Evolutionary conservation across 495 filamentous ascomycete species (phyloP), one percentile per base, ranked within the genome.

Genomic region (Neurospora sp.): DNA sequence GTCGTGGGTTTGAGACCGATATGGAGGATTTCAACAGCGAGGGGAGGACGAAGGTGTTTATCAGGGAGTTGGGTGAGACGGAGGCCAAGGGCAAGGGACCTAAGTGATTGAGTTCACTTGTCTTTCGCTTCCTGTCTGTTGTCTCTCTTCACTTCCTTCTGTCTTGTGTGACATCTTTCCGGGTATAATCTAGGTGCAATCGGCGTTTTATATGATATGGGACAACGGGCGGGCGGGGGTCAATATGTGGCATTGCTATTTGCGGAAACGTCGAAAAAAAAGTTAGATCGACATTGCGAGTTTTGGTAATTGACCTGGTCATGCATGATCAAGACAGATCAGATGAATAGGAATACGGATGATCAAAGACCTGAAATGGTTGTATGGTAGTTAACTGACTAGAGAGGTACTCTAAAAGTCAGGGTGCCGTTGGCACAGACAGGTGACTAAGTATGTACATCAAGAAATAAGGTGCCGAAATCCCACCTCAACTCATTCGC

Each of bases 1-100:
- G 93, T 77, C 94, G 93, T 0, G 94, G 95, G 1, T 98, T 97
- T 79, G 96, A 98, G 84, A 92, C 94, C 75, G 95, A 93, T 2
- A 91, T 91, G 82, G 92, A 96, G 69, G 90, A 93, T 22, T 89
- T 91, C 72, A 85, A 74, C 73, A 86, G 90, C 18, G 89, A 90
- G 73, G 93, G 94, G 0, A 82, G 85, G 35, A 89, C 94, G 3
- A 91, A 90, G 81, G 86, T 99, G 37, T 91, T 91, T 77, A 85
- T 99, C 4, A 84, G 94, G 73, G 93, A 95, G 83, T 82, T 99
- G 71, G 88, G 88, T 7, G 93, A 96, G 82, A 92, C 87, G 5
- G 96, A 99, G 82, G 94, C 94, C 1, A 93, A 94, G 81, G 92
- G 91, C 2, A 99, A 97, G 82, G 91, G 90, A n/a, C 77, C 84